phyloP scores from a whole-genome alignment of 129 eudicot genomes.

The Erigeron canadensis region DNA sequence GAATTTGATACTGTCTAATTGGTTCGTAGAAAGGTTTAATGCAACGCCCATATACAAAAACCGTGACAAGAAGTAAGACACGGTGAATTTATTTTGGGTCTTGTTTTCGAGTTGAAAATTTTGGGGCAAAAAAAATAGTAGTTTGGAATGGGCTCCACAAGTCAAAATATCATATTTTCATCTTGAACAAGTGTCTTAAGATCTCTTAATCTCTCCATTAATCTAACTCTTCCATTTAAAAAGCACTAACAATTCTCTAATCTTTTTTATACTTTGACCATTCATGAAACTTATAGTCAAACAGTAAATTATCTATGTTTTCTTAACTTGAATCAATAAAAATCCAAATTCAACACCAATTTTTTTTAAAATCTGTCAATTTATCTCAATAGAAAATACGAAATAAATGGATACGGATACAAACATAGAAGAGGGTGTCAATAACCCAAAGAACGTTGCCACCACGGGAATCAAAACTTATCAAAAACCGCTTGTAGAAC shows the following conservation, averaged over 20 bases:
- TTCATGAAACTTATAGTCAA: constrained; percentile 30
- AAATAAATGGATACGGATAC: constrained; percentile 33
- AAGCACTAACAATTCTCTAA: constrained; percentile 8
- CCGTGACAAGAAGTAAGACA: not conserved
- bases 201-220: constrained; percentile 31
- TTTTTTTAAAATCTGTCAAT: constrained; percentile 15
- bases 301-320: constrained; percentile 9
- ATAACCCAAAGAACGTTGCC: not conserved
- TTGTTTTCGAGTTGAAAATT: not conserved
- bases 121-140: not conserved
- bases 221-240: constrained; percentile 32
- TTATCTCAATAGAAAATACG: not conserved
- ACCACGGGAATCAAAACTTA: constrained; percentile 27
- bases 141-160: constrained; percentile 10
- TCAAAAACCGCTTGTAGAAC: constrained; percentile 51
- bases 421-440: constrained; percentile 30
- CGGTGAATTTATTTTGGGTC: not conserved
- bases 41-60: not conserved
- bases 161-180: constrained; percentile 15
- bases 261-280: constrained; percentile 21
- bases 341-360: constrained; percentile 22
- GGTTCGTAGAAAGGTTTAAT: too few species aligned
- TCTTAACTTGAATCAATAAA: constrained; percentile 15
- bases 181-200: constrained; percentile 32
- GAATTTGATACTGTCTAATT: too few species aligned